Percentiles rank a stretch among this genome's conserved stretches.
phyloP scores from a whole-genome alignment of 345 rosid species.

The Moricandia arvensis region DNA sequence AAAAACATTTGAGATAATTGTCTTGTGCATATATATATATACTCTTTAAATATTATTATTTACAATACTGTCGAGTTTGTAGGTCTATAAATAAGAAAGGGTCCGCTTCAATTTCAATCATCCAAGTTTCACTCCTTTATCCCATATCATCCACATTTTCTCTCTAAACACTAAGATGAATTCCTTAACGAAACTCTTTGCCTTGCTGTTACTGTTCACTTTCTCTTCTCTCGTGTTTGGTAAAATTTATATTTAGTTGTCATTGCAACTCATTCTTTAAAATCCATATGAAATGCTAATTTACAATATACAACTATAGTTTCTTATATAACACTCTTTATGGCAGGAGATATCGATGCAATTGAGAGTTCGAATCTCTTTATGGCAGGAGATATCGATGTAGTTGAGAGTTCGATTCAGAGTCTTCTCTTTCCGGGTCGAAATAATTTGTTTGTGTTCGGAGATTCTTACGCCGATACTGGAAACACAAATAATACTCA shows the following conservation, averaged over 20 bases:
- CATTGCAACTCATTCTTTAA: background rate
- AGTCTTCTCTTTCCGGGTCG: background rate
- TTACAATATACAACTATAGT: background rate
- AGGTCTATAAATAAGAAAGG: background rate
- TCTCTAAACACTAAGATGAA: background rate
- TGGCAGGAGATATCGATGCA: too few relatives aligned
- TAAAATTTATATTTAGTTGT: too few relatives aligned
- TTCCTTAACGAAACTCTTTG: background rate
- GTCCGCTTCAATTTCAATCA: background rate
- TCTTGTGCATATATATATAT: too few relatives aligned
- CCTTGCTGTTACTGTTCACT: background rate
- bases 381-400: too few relatives aligned
- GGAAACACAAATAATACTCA: constrained; percentile 39
- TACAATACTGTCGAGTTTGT: too few relatives aligned
- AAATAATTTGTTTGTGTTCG: constrained; percentile 50
- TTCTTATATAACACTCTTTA: background rate
- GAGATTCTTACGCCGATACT: constrained; percentile 57
- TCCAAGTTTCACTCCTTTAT: background rate
- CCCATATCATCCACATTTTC: background rate
- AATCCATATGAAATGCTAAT: background rate
- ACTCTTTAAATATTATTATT: too few relatives aligned
- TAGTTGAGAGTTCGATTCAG: background rate
- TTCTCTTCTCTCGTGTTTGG: constrained; percentile 11
- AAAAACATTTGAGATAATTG: too few relatives aligned
- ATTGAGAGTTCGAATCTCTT: too few relatives aligned